Conservation (phyloP, 2,329 filamentous ascomycete species). For the Fusarium sp. region DNA sequence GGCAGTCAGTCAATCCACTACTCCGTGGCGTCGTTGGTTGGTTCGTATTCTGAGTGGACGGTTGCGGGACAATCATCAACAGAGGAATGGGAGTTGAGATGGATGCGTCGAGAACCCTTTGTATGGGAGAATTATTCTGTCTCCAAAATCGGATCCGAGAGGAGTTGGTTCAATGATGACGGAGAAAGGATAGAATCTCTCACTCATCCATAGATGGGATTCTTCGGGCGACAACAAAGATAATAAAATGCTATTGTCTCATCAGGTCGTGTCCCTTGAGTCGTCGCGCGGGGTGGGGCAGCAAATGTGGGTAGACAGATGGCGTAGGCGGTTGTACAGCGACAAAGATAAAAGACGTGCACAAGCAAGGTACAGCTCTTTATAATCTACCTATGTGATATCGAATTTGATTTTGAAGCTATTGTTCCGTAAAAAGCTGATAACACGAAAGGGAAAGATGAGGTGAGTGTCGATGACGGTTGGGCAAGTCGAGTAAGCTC, state of each 20-base stretch:
- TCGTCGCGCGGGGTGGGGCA: slow-evolving; percentile 37
- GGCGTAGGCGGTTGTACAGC: slow-evolving; percentile 22
- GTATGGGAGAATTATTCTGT: neutral
- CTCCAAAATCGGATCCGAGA: neutral
- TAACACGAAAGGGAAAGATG: neutral
- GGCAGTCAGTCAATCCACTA: slow-evolving; percentile 34
- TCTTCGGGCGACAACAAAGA: slow-evolving; percentile 12
- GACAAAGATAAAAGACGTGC: slow-evolving; percentile 9
- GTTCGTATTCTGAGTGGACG: slow-evolving; percentile 39
- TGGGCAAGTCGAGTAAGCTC: slow-evolving; percentile 10
- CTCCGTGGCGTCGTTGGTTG: slow-evolving; percentile 36
- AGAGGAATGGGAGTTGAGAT: slow-evolving; percentile 35
- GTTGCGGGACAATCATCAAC: slow-evolving; percentile 38
- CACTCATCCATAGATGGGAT: slow-evolving; percentile 5
- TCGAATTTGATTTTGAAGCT: neutral
- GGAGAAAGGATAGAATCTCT: slow-evolving; percentile 10
- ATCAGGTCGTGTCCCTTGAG: slow-evolving; percentile 24
- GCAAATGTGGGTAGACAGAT: slow-evolving; percentile 20
- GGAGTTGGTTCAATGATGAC: neutral
- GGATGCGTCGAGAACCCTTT: slow-evolving; percentile 21
- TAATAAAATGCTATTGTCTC: slow-evolving; percentile 26
- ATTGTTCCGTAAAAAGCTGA: neutral
- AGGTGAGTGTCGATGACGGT: slow-evolving; percentile 10
- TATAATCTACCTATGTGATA: neutral
- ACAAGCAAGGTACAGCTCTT: neutral